A percentile compares a stretch with the other conserved stretches of the same genome.
phyloP scores from a whole-genome alignment of 2,329 filamentous ascomycete species.

The Paradendryphiella salina region DNA sequence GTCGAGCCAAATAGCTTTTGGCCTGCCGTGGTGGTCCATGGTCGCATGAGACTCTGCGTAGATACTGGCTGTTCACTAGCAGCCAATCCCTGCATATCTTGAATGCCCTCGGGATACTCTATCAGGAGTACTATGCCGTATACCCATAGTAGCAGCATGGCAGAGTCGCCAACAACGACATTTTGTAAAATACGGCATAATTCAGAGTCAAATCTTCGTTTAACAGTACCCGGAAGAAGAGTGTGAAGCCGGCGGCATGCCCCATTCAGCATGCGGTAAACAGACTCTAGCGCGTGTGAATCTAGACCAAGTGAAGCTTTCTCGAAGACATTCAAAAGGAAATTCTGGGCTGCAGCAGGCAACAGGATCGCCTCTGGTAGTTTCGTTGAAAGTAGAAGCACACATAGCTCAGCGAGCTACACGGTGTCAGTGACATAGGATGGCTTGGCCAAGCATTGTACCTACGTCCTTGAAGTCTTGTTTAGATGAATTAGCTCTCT shows the following conservation, averaged over 20 bases:
- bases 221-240: conserved; percentile 27
- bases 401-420: conserved; percentile 38
- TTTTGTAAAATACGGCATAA: conserved; percentile 36
- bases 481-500: conserved; percentile 38
- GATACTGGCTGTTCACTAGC: conserved; percentile 8
- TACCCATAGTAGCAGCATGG: conserved; percentile 40
- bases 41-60: conserved; percentile 10
- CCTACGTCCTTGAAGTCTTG: conserved; percentile 39
- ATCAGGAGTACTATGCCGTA: conserved; percentile 38
- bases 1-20: conserved; percentile 38
- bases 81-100: neutral
- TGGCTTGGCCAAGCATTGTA: neutral
- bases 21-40: conserved; percentile 39
- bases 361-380: conserved; percentile 37
- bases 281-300: conserved; percentile 29
- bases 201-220: conserved; percentile 33
- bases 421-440: neutral
- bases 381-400: conserved; percentile 39
- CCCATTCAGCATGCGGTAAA: conserved; percentile 43
- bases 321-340: conserved; percentile 42
- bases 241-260: conserved; percentile 39
- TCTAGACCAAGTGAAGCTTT: conserved; percentile 29
- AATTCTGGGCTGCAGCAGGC: conserved; percentile 40
- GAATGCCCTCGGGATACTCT: conserved; percentile 26
- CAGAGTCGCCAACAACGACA: conserved; percentile 25